Evolutionary conservation across 2,329 filamentous ascomycete genomes (phyloP).

Genomic region (Exophiala sp.): DNA sequence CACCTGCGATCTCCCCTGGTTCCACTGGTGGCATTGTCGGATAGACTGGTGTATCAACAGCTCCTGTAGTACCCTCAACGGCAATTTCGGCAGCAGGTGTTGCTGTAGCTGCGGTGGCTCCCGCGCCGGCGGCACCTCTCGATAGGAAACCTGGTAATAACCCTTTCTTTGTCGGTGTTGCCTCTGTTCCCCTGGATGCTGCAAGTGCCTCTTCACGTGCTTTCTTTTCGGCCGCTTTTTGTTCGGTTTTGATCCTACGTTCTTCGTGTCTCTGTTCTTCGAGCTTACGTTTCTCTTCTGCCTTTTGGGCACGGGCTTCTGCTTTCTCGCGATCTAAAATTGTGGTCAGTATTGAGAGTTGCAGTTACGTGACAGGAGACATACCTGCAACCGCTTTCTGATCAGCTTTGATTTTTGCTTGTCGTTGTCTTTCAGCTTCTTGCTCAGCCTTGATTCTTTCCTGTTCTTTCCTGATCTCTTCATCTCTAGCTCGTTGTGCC

Average conservation of each 20-base stretch:
- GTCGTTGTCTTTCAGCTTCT: constrained; percentile 39
- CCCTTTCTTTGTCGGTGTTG: constrained; percentile 12
- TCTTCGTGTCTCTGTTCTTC: constrained; percentile 24
- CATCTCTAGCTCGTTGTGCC: constrained; percentile 63
- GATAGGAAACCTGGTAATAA: constrained; percentile 16
- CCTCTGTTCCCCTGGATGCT: constrained; percentile 22
- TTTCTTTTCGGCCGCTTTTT: constrained; percentile 24
- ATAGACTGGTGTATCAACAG: constrained; percentile 1
- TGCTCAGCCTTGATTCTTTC: constrained; percentile 62
- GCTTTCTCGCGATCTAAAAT: constrained; percentile 24
- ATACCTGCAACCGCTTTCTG: constrained; percentile 44
- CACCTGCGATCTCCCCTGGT: constrained; percentile 1
- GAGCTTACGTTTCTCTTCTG: constrained; percentile 25
- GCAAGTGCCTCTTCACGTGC: constrained; percentile 17
- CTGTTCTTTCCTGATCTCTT: constrained; percentile 60
- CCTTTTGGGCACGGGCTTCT: constrained; percentile 22
- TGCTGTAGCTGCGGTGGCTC: constrained; percentile 7
- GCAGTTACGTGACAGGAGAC: constrained; percentile 1
- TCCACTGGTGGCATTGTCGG: constrained; percentile 1
- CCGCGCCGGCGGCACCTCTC: constrained; percentile 9
- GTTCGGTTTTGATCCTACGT: constrained; percentile 17
- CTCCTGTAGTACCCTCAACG: constrained; percentile 6
- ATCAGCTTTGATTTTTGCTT: constrained; percentile 37
- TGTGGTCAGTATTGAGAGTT: constrained; percentile 3
- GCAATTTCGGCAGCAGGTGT: neutral